Base-by-base conservation (phyloP, 441 rosid species). In the Manihot esculenta region DNA sequence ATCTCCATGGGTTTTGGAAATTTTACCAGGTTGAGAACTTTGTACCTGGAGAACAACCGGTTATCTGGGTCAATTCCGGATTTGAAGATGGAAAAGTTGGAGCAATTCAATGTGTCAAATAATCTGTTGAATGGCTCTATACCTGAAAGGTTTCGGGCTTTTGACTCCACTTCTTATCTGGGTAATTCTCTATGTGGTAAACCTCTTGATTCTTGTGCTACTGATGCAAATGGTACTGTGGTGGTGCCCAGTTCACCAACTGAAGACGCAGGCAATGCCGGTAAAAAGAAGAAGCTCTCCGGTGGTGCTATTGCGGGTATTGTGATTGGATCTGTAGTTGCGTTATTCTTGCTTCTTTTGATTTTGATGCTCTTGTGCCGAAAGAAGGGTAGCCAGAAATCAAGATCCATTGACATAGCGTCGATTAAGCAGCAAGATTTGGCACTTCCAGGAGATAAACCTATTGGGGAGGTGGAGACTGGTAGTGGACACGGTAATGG, bases 231-330 rank as follows among this genome's bases (percentile, higher is more conserved):
- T 41, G 84, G 78, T 23, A 77, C 61, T 0, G 20, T n/a, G 21
- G 69, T 82, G 62, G 86, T 80, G 35, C 89, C 94, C 0, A 85
- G 85, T 65, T 69, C 77, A 56, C 89, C 94, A 18, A 80, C 79
- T n/a, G 84, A 71, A 8, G 87, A 77, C 9, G 74, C 54, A 65
- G 79, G 69, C 41, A 20, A 30, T 51, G 45, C 63, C 3, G 86
- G 45, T 27, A 58, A 75, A 64, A 76, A 68, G 67, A 84, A 77
- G 65, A 84, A 85, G 81, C 82, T 93, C 14, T 90, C 98, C 2
- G 97, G 92, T 10, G 99, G 97, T 13, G 97, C 89, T 17, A 88
- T 91, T 66, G 97, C 98, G 1, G 99, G 99, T n/a, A 91, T 95
- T 47, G 97, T 85, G 17, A 87, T 95, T 33, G 99, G 93, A 74